Percentiles rank a stretch among this genome's conserved stretches.
phyloP scores from a whole-genome alignment of 345 rosid species.

The Boechera stricta region DNA sequence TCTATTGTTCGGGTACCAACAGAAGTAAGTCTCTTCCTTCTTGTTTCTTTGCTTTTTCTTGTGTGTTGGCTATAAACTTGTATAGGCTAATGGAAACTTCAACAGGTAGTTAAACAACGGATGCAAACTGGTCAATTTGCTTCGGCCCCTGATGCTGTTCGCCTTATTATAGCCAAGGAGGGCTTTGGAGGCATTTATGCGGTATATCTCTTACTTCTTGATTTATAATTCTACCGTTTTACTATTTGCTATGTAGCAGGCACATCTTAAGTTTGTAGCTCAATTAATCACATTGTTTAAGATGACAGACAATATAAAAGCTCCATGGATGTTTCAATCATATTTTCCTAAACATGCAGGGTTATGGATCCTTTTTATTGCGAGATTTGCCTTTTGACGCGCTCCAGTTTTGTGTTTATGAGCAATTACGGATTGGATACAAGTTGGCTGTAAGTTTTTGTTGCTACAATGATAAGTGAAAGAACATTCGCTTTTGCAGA shows the following conservation, averaged over 20 bases:
- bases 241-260: neutral
- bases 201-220: constrained; percentile 49
- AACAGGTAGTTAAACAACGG: constrained; percentile 76
- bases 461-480: neutral
- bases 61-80: constrained; percentile 6
- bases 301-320: neutral
- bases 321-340: neutral
- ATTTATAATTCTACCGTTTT: constrained; percentile 23
- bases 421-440: constrained; percentile 84
- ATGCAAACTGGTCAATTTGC: constrained; percentile 80
- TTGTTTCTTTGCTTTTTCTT: constrained; percentile 10
- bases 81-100: constrained; percentile 18
- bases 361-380: constrained; percentile 84
- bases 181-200: constrained; percentile 78
- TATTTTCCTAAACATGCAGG: constrained; percentile 53
- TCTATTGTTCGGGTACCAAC: constrained; percentile 80
- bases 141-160: constrained; percentile 71
- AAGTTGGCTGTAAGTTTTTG: constrained; percentile 69
- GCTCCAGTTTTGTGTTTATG: constrained; percentile 87
- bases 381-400: constrained; percentile 97
- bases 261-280: constrained; percentile 2
- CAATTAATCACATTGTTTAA: neutral
- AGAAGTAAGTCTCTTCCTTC: constrained; percentile 53
- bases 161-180: constrained; percentile 61
- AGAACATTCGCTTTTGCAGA: neutral